Evolutionary conservation across 805 yeast genomes (phyloP).

Genomic region (Candida montana): DNA sequence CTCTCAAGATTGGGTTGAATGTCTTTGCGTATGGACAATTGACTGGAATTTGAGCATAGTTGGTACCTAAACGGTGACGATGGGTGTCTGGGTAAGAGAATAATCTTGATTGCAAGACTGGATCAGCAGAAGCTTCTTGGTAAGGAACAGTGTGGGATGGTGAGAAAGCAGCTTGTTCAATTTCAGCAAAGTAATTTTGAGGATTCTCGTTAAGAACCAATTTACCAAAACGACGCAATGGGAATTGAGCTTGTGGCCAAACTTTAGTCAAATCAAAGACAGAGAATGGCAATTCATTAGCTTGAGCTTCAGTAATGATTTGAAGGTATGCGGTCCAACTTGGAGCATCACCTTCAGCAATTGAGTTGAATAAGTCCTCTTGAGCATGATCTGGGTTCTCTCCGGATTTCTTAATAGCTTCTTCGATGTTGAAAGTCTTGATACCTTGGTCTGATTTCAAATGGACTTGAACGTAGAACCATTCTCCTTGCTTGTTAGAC

Average conservation of each 20-base stretch:
- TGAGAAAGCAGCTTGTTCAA: conserved; percentile 81
- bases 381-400: conserved; percentile 80
- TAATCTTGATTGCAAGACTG: conserved; percentile 75
- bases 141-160: conserved; percentile 85
- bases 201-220: conserved; percentile 79
- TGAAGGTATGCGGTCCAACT: conserved; percentile 84
- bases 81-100: conserved; percentile 84
- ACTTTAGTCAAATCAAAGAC: conserved; percentile 89
- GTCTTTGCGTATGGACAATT: conserved; percentile 68
- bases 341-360: conserved; percentile 73
- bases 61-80: conserved; percentile 70
- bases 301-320: conserved; percentile 80
- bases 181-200: conserved; percentile 79
- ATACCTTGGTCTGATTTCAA: conserved; percentile 61
- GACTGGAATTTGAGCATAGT: conserved; percentile 83
- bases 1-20: conserved; percentile 72
- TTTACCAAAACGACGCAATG: conserved; percentile 81
- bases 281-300: conserved; percentile 68
- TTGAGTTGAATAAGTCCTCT: conserved; percentile 72
- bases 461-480: conserved; percentile 77
- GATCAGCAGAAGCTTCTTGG: conserved; percentile 78
- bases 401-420: conserved; percentile 64
- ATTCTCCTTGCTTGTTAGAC: conserved; percentile 69
- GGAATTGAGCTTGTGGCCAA: conserved; percentile 87
- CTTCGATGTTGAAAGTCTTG: conserved; percentile 43